Evolutionary conservation across 169 alveolate species (phyloP).

Genomic region (Plasmodium falciparum): DNA sequence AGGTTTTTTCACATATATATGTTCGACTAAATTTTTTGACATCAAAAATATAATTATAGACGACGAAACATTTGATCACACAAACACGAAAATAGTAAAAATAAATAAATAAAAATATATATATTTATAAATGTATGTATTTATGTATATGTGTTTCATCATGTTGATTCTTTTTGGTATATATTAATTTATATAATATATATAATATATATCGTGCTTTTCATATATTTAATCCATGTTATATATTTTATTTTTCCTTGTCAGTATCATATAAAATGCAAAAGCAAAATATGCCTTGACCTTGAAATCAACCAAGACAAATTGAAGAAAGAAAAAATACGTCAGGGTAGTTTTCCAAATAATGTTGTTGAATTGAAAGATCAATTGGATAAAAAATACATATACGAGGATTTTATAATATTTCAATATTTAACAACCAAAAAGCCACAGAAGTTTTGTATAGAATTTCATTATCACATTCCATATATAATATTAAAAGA

Average conservation of each 20-base stretch:
- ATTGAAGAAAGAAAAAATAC: conserved; percentile 55
- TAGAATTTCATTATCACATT: conserved; percentile 54
- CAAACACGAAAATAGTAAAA: conserved; percentile 60
- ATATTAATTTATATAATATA: too few relatives aligned
- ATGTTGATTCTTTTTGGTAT: too few relatives aligned
- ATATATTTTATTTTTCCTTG: background rate
- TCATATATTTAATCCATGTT: background rate
- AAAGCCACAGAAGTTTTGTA: conserved; percentile 39
- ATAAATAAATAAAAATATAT: background rate
- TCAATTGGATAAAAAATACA: conserved; percentile 29
- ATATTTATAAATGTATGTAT: background rate
- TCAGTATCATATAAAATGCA: conserved; percentile 54
- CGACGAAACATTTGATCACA: conserved; percentile 55
- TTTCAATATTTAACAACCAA: conserved; percentile 72
- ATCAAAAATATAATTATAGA: conserved; percentile 55
- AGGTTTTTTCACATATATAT: conserved; percentile 40
- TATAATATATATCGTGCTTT: too few relatives aligned
- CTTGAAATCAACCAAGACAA: conserved; percentile 49
- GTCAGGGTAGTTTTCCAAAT: background rate
- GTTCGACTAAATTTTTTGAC: conserved; percentile 40
- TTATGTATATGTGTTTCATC: background rate
- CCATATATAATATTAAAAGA: conserved; percentile 61
- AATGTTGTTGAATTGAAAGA: conserved; percentile 2
- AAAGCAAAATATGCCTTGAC: conserved; percentile 43
- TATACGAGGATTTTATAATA: conserved; percentile 60